Conservation (phyloP, 176 grass and related monocot genomes). For the Oryza nivara region DNA sequence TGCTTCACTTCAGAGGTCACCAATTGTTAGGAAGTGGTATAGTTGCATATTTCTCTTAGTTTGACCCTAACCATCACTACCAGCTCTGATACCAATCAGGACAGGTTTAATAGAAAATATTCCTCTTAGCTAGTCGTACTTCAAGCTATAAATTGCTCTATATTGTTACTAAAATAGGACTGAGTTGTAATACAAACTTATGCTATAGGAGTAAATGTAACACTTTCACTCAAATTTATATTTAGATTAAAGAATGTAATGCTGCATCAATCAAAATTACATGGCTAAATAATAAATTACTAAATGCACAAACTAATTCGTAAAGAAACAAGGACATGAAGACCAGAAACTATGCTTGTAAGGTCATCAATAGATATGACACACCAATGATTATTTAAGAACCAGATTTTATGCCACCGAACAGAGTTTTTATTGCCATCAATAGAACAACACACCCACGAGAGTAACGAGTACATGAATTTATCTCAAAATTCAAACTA, state of each 20-base stretch:
- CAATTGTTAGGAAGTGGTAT: conserved; percentile 1
- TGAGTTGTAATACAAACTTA: not conserved
- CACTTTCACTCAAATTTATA: not conserved
- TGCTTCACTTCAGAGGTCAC: not conserved
- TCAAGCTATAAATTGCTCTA: not conserved
- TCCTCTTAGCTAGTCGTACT: not conserved
- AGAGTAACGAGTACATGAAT: not conserved
- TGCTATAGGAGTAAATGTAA: not conserved
- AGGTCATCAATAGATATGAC: not conserved
- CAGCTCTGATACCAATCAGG: not conserved
- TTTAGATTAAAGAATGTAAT: not conserved
- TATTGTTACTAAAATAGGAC: not conserved
- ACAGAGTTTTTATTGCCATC: not conserved
- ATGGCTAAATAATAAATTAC: not conserved
- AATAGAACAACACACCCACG: not conserved
- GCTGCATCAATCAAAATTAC: not conserved
- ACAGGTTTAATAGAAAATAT: conserved; percentile 3
- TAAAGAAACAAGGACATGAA: not conserved
- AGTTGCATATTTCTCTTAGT: not conserved
- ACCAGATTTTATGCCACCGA: not conserved
- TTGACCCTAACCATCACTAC: not conserved
- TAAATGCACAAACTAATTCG: not conserved
- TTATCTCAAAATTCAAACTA: not conserved
- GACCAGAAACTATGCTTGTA: not conserved
- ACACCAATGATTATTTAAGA: conserved; percentile 3